These are phyloP conservation scores for Pinus albicaulis DNA, from an alignment of 75 land plant species.

Conservation along the genomic window DNA sequence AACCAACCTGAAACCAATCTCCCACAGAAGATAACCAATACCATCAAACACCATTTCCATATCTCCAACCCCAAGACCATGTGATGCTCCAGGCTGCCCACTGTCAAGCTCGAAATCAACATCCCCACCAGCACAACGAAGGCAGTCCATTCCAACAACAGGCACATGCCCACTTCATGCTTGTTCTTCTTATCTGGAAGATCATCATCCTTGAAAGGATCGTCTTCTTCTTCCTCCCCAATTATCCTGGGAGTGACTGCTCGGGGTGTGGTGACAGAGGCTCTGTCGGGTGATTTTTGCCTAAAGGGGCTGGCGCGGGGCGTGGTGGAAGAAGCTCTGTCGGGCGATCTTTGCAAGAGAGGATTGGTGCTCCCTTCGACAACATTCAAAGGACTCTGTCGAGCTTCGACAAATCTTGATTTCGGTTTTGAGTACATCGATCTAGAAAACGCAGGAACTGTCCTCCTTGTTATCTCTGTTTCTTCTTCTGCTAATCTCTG, in stretches of 20 bases:
- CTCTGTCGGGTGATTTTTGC: neutral
- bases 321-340: neutral
- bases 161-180: slow-evolving; percentile 6
- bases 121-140: slow-evolving; percentile 38
- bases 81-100: slow-evolving; percentile 14
- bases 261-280: neutral
- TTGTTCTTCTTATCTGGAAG: neutral
- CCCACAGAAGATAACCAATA: slow-evolving; percentile 68
- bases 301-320: neutral
- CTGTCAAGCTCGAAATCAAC: slow-evolving; percentile 39
- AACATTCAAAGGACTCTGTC: neutral
- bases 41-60: slow-evolving; percentile 89
- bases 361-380: neutral
- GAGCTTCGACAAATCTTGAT: slow-evolving; percentile 4
- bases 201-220: slow-evolving; percentile 4
- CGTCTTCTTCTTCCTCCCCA: neutral
- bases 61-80: slow-evolving; percentile 52
- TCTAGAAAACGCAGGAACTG: neutral
- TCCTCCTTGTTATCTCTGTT: no score
- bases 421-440: slow-evolving; percentile 5
- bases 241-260: neutral
- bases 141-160: slow-evolving; percentile 42
- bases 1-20: slow-evolving; percentile 71
- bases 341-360: neutral
- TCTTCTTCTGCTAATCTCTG: no score